These are phyloP conservation scores for Neostapfia colusana DNA, from an alignment of 176 grass and related monocot species.

Conservation along the genomic window DNA sequence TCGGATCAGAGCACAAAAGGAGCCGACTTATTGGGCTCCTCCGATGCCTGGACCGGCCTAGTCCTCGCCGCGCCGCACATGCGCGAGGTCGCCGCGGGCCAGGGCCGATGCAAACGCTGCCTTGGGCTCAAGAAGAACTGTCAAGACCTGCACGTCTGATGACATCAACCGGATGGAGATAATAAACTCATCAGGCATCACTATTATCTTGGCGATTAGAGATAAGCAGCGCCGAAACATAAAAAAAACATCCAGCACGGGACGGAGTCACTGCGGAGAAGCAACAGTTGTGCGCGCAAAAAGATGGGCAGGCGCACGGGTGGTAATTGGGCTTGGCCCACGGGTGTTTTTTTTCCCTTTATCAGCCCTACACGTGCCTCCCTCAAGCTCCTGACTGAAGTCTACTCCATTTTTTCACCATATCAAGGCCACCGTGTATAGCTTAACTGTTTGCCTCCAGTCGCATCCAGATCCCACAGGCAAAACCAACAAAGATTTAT, in stretches of 20 bases:
- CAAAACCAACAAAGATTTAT: not conserved
- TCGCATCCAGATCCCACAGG: not conserved
- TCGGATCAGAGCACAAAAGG: not conserved
- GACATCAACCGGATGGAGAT: not conserved
- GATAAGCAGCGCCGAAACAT: not conserved
- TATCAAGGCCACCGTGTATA: too few relatives aligned
- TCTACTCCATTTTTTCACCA: too few relatives aligned
- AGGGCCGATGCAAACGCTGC: not conserved
- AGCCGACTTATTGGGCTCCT: not conserved
- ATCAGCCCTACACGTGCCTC: not conserved
- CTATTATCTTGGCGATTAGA: not conserved
- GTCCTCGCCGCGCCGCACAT: not conserved
- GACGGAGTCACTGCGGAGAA: too few relatives aligned
- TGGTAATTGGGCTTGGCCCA: too few relatives aligned
- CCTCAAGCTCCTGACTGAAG: not conserved
- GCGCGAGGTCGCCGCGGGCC: too few relatives aligned
- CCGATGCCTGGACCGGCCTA: not conserved
- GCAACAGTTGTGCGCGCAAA: too few relatives aligned
- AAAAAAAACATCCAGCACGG: not conserved
- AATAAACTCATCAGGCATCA: not conserved
- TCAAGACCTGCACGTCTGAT: not conserved
- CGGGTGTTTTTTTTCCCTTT: too few relatives aligned
- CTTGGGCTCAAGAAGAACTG: not conserved
- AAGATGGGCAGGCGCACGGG: too few relatives aligned
- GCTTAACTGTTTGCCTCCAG: not conserved